Evolutionary conservation across 2,329 filamentous ascomycete species (phyloP).

Genomic region (Venturia oleaginea): DNA sequence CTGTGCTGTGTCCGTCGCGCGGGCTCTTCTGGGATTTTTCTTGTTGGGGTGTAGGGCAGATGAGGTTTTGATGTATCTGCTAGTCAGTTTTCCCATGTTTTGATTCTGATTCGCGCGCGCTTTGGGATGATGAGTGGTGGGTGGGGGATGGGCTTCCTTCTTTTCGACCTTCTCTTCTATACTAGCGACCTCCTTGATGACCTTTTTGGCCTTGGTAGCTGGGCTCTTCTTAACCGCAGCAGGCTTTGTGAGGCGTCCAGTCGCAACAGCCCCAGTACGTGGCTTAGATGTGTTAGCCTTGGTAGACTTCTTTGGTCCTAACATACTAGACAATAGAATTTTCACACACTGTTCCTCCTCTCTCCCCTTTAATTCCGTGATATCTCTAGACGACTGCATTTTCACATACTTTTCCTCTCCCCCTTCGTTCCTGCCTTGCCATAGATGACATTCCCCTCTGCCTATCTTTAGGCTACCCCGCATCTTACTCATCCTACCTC

Average conservation of each 20-base stretch:
- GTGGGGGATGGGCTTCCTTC: not conserved
- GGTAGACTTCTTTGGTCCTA: constrained; percentile 1
- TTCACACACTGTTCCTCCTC: no score
- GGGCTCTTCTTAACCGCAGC: not conserved
- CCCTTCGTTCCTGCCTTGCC: no score
- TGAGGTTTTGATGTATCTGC: not conserved
- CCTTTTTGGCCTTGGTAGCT: constrained; percentile 2
- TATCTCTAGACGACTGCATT: no score
- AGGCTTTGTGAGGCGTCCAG: constrained; percentile 9
- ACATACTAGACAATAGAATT: no score
- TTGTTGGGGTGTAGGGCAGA: not conserved
- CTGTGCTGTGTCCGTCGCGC: not conserved
- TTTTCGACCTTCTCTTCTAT: constrained; percentile 4
- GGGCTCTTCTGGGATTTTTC: not conserved
- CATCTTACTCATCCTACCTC: no score
- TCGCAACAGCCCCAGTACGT: not conserved
- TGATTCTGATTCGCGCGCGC: not conserved
- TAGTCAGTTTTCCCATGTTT: not conserved
- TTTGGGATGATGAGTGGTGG: not conserved
- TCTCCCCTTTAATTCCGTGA: no score
- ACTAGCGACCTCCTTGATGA: constrained; percentile 9
- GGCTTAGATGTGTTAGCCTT: constrained; percentile 9
- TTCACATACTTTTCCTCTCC: no score
- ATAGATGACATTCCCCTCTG: no score
- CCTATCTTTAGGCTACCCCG: no score